Evolutionary conservation across 169 alveolate genomes (phyloP), one percentile per base, ranked within the genome.

Genomic region (Eimeria praecox): DNA sequence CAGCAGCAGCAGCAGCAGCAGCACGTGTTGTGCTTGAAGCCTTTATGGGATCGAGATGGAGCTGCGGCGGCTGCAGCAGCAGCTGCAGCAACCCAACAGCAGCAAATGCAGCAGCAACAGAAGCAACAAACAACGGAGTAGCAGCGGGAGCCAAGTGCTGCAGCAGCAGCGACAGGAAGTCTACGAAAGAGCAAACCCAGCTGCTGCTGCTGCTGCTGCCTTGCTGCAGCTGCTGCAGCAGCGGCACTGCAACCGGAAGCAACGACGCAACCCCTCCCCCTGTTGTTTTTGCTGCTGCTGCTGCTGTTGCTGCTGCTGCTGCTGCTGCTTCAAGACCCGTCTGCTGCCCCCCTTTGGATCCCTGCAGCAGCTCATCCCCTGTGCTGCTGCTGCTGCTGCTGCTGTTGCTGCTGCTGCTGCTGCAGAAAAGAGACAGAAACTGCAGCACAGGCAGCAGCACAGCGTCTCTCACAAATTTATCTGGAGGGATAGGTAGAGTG

Each of bases 141-240:
- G 89, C 89, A 40, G 89, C 59, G 10, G 89, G 89, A 33, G 89
- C 89, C 89, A 62, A 78, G 89, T 78, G 89, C 89, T 78, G 89
- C 89, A 78, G 89, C 89, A 78, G 89, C 89, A 78, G 89, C 30
- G 89, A 78, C 69, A 78, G 27, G 27, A 78, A 78, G 27, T 78
- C 89, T 22, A 78, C 89, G 33, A 40, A 78, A 6, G 89, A 78
- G 44, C 66, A 20, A 18, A 78, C 89, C 89, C 89, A 78, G 64
- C 89, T 78, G 89, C 66, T 78, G 89, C 66, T 78, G 89, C 66
- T 42, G 89, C 30, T 73, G 83, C 89, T 14, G 59, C 89, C 64
- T 38, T 78, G 89, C 89, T 78, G 89, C 89, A 78, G 89, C 89
- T 78, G 89, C 89, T 78, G 89, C 89, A 78, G 89, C 89, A 78